Evolutionary conservation across 2,329 filamentous ascomycete species (phyloP).

Genomic region (Microdochium nivale): DNA sequence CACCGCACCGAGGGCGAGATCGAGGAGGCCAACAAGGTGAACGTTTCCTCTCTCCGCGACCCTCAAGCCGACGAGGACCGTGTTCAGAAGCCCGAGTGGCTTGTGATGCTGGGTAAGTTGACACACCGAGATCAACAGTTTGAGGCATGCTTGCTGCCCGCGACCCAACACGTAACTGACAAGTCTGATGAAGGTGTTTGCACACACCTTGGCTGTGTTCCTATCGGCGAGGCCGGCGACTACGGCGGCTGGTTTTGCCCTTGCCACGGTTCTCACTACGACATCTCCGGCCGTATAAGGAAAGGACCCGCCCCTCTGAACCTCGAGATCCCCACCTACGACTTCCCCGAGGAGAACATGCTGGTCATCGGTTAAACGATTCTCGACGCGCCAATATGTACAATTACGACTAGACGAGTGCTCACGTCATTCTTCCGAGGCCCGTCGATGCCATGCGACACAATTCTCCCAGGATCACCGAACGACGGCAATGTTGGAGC

Average conservation of each 20-base stretch:
- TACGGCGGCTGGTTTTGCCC: constrained; percentile 99
- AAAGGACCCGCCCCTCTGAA: constrained; percentile 96
- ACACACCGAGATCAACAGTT: neutral
- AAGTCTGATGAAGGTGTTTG: constrained; percentile 63
- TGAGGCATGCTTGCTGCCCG: constrained; percentile 3
- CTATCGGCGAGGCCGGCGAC: constrained; percentile 97
- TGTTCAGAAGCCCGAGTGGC: constrained; percentile 97
- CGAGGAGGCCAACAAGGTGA: constrained; percentile 83
- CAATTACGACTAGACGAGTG: constrained; percentile 19
- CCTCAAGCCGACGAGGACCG: constrained; percentile 86
- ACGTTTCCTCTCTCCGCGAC: constrained; percentile 77
- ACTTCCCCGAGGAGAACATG: constrained; percentile 83
- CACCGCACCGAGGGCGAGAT: constrained; percentile 93
- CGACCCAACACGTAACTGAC: constrained; percentile 13
- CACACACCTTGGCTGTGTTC: constrained; percentile 98
- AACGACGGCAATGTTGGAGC: neutral
- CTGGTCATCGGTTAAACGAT: constrained; percentile 80
- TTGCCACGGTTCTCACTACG: constrained; percentile 99
- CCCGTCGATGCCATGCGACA: neutral
- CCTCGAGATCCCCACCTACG: constrained; percentile 88
- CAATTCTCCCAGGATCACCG: neutral
- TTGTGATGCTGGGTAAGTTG: constrained; percentile 85
- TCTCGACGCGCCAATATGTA: constrained; percentile 10
- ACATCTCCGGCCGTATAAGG: constrained; percentile 96
- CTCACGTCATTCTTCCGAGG: constrained; percentile 2